Conservation (phyloP, 352 stramenopile species). For the Phytophthora tentaculata region DNA sequence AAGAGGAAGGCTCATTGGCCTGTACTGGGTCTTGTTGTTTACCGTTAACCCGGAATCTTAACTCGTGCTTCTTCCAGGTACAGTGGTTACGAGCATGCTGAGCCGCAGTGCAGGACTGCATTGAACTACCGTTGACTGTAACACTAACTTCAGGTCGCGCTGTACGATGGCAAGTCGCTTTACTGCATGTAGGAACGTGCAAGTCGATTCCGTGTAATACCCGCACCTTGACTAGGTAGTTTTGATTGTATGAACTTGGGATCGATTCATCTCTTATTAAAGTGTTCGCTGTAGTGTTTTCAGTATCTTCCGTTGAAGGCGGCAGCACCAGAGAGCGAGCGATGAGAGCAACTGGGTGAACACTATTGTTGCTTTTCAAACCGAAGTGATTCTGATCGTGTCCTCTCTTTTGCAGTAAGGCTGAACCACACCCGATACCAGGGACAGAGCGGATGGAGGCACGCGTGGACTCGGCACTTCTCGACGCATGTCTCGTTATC, state of each 20-base stretch:
- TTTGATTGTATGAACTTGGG: neutral
- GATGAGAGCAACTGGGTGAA: slow-evolving; percentile 10
- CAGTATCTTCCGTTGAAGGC: slow-evolving; percentile 2
- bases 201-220: slow-evolving; percentile 31
- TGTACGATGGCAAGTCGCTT: slow-evolving; percentile 19
- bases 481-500: slow-evolving; percentile 3
- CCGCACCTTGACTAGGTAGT: slow-evolving; percentile 28
- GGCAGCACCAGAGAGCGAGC: neutral
- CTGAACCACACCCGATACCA: neutral
- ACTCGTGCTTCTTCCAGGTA: slow-evolving; percentile 36
- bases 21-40: neutral
- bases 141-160: slow-evolving; percentile 13
- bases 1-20: neutral
- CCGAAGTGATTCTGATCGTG: slow-evolving; percentile 6
- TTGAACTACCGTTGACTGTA: slow-evolving; percentile 12
- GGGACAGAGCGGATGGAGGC: neutral
- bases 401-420: slow-evolving; percentile 4
- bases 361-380: slow-evolving; percentile 21
- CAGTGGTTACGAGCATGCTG: slow-evolving; percentile 45
- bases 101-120: slow-evolving; percentile 23
- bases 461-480: slow-evolving; percentile 11
- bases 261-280: no score
- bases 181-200: slow-evolving; percentile 14
- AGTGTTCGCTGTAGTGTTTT: neutral
- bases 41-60: slow-evolving; percentile 24